These are phyloP conservation scores for Aspergillus flavus DNA, from an alignment of 2,329 filamentous ascomycete genomes.

Conservation along the genomic window DNA sequence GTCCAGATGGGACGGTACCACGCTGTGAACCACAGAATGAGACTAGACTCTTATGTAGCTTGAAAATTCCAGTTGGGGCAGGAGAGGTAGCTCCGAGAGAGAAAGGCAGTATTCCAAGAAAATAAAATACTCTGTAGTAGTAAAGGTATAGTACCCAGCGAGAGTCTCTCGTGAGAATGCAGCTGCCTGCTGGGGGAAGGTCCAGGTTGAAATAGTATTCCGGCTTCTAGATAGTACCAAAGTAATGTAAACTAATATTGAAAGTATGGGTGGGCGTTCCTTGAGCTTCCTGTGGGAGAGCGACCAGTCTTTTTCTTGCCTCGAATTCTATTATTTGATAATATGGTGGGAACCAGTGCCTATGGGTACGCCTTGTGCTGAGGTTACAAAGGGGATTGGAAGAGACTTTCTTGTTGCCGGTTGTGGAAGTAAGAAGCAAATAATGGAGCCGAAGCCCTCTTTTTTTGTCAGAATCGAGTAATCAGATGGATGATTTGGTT, in stretches of 20 bases:
- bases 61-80: background rate
- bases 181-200: conserved; percentile 13
- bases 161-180: conserved; percentile 11
- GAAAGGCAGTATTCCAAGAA: conserved; percentile 7
- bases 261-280: conserved; percentile 3
- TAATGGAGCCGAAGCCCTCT: conserved; percentile 7
- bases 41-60: conserved; percentile 2
- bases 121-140: conserved; percentile 1
- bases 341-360: conserved; percentile 15
- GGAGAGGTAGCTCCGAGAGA: background rate
- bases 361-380: conserved; percentile 1
- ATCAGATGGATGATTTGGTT: conserved; percentile 1
- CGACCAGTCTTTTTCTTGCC: conserved; percentile 12
- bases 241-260: conserved; percentile 4
- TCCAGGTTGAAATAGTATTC: conserved; percentile 25
- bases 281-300: conserved; percentile 2
- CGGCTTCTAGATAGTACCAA: conserved; percentile 5
- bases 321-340: conserved; percentile 5
- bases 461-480: conserved; percentile 9
- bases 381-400: conserved; percentile 14
- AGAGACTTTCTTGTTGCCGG: conserved; percentile 17
- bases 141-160: conserved; percentile 7
- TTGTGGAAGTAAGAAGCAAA: conserved; percentile 10
- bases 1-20: conserved; percentile 8
- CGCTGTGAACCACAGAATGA: conserved; percentile 7